Conservation (phyloP, 1,284 basidiomycete genomes). For the Malassezia restricta region DNA sequence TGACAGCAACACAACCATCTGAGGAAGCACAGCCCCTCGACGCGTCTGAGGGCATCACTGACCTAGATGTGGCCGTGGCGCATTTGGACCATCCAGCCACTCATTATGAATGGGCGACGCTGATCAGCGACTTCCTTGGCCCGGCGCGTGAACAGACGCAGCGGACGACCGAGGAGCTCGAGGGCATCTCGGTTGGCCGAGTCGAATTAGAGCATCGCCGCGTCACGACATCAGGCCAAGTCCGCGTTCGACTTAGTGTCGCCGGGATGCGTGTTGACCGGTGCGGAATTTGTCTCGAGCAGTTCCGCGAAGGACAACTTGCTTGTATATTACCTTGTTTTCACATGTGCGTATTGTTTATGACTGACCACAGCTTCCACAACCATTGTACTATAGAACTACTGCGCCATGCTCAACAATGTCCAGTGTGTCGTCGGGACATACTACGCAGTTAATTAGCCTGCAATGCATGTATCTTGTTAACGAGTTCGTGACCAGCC, state of each 20-base stretch:
- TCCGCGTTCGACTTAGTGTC: conserved; percentile 63
- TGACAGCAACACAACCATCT: conserved; percentile 8
- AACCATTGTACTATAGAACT: conserved; percentile 20
- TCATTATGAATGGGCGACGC: conserved; percentile 49
- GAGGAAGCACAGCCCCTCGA: not conserved
- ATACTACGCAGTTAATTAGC: not conserved
- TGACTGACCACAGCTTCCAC: conserved; percentile 21
- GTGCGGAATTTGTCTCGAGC: conserved; percentile 65
- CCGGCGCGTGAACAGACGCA: conserved; percentile 49
- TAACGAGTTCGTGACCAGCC: conserved; percentile 33
- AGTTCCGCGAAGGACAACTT: conserved; percentile 58
- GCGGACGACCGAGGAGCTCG: conserved; percentile 34
- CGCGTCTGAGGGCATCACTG: conserved; percentile 16
- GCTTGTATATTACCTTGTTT: conserved; percentile 58
- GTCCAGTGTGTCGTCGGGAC: conserved; percentile 26
- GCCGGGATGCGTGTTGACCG: conserved; percentile 63
- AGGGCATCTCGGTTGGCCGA: conserved; percentile 52
- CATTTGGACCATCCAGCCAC: conserved; percentile 21
- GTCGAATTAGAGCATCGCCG: conserved; percentile 60
- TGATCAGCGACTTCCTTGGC: conserved; percentile 57
- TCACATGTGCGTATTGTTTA: conserved; percentile 49
- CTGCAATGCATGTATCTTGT: conserved; percentile 24
- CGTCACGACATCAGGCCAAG: conserved; percentile 58
- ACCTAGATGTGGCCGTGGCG: conserved; percentile 39
- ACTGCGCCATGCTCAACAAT: conserved; percentile 17